Percentiles rank a stretch among this genome's conserved stretches.
Conservation (phyloP, 225 moss, liverwort and hornwort genomes). For the Pseudoscleropodium purum region DNA sequence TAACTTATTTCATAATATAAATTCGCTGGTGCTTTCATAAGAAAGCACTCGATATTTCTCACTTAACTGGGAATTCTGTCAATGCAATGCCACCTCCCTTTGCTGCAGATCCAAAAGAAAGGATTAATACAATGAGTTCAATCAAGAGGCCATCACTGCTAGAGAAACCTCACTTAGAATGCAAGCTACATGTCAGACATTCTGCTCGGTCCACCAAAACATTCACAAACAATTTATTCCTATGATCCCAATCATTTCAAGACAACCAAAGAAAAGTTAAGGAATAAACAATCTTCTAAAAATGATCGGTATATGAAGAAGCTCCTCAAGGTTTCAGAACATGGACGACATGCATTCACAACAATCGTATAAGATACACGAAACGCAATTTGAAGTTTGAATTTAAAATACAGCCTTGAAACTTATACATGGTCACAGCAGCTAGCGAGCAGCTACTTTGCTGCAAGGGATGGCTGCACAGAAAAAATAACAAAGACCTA, state of each 20-base stretch:
- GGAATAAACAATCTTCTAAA: neutral
- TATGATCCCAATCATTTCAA: constrained; percentile 32
- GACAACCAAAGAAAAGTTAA: neutral
- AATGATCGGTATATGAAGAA: neutral
- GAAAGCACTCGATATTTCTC: neutral
- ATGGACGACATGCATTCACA: neutral
- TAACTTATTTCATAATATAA: neutral
- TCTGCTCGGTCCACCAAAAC: constrained; percentile 38
- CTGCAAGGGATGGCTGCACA: neutral
- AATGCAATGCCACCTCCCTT: neutral
- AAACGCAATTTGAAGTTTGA: neutral
- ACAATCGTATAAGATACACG: neutral
- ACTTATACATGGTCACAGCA: constrained; percentile 41
- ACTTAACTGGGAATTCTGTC: neutral
- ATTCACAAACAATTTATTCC: constrained; percentile 43
- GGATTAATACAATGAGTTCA: neutral
- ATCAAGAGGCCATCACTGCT: neutral
- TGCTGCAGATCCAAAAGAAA: neutral
- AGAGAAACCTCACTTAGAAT: neutral
- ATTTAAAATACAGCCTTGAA: neutral
- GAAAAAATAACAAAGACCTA: neutral
- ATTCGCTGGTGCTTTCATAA: neutral
- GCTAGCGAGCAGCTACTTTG: neutral
- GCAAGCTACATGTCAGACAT: neutral
- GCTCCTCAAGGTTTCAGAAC: neutral